Percentiles rank a stretch among this genome's conserved stretches.
Conservation (phyloP, 2,329 filamentous ascomycete species). For the Aspergillus aculeatus region DNA sequence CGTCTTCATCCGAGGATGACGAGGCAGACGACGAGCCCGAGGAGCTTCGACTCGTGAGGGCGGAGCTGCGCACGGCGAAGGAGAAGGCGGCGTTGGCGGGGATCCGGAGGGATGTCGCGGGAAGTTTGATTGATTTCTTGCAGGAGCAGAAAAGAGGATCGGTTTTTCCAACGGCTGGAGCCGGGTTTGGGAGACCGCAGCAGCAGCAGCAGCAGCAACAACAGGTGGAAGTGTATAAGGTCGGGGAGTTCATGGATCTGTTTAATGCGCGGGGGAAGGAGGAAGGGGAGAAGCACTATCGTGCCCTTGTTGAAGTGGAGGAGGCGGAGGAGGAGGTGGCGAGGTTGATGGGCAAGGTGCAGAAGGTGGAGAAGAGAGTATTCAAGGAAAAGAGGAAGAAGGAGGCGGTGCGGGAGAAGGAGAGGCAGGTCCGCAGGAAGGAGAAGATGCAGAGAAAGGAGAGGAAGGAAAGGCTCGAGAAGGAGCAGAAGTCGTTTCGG, state of each 20-base stretch:
- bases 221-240: conserved; percentile 29
- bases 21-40: conserved; percentile 20
- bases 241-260: conserved; percentile 35
- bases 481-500: conserved; percentile 40
- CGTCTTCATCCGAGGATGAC: neutral
- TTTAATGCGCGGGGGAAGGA: conserved; percentile 34
- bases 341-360: conserved; percentile 2
- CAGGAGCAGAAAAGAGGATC: conserved; percentile 31
- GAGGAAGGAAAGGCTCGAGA: conserved; percentile 20
- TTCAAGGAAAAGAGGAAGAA: conserved; percentile 24
- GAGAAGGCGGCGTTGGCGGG: conserved; percentile 32
- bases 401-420: conserved; percentile 23
- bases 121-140: conserved; percentile 29
- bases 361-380: conserved; percentile 17
- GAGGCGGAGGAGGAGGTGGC: conserved; percentile 28
- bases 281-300: conserved; percentile 25
- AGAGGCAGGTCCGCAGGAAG: conserved; percentile 21
- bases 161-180: neutral
- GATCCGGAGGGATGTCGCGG: conserved; percentile 24
- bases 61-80: conserved; percentile 31
- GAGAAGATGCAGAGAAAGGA: neutral
- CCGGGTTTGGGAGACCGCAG: conserved; percentile 14
- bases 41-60: conserved; percentile 13
- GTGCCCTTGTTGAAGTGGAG: conserved; percentile 25
- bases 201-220: conserved; percentile 21